A percentile compares a stretch with the other conserved stretches of the same genome.
These are phyloP conservation scores for Pythium grandisporangium DNA, from an alignment of 352 stramenopile species.

Conservation along the genomic window DNA sequence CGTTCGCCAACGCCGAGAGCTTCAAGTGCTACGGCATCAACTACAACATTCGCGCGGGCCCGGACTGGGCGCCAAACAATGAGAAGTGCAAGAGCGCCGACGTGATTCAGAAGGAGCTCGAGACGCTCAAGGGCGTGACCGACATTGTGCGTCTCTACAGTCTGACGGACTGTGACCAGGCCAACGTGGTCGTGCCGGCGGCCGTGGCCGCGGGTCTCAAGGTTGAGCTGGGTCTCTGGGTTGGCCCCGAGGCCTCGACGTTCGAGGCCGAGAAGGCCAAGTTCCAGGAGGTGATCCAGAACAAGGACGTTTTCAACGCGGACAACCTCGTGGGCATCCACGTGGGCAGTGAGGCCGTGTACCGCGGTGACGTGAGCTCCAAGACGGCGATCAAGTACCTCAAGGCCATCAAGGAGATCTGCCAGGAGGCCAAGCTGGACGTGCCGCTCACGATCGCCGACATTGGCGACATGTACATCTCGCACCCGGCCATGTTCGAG, in stretches of 20 bases:
- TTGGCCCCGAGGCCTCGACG: conserved; percentile 16
- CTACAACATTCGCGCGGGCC: conserved; percentile 47
- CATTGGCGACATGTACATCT: conserved; percentile 44
- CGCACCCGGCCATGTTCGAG: conserved; percentile 27
- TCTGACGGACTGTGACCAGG: conserved; percentile 51
- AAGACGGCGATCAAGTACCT: conserved; percentile 24
- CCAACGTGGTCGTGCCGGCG: conserved; percentile 22
- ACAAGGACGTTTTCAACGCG: conserved; percentile 14
- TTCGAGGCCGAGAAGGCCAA: conserved; percentile 32
- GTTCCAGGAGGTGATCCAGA: conserved; percentile 27
- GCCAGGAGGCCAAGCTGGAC: conserved; percentile 11
- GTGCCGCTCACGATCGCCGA: conserved; percentile 48
- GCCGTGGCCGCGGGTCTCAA: conserved; percentile 33
- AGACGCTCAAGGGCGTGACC: conserved; percentile 26
- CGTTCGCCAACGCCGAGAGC: conserved; percentile 1
- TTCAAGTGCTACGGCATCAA: conserved; percentile 53
- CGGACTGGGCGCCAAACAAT: conserved; percentile 29
- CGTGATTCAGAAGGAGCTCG: conserved; percentile 31
- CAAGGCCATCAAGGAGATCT: conserved; percentile 27
- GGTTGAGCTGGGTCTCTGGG: conserved; percentile 55
- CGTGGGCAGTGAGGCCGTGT: conserved; percentile 59
- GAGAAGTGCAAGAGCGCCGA: conserved; percentile 38
- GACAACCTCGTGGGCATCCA: conserved; percentile 37
- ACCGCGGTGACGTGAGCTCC: conserved; percentile 41
- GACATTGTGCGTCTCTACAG: conserved; percentile 41